These are phyloP conservation scores for Kwoniella shandongensis DNA, from an alignment of 768 basidiomycete genomes.

Conservation along the genomic window DNA sequence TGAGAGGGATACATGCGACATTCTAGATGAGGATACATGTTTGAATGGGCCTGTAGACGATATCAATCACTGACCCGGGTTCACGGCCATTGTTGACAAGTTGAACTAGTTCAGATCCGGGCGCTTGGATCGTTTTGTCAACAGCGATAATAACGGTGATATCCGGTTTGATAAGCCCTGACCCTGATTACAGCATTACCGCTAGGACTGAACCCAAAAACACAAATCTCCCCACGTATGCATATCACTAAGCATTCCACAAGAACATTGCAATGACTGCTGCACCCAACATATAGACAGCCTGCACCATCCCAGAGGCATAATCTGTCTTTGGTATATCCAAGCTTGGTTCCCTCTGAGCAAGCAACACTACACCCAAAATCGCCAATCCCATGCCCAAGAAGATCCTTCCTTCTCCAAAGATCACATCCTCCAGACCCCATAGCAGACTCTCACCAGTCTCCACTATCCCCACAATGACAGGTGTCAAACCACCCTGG, in stretches of 20 bases:
- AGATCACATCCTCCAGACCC: slow-evolving; percentile 38
- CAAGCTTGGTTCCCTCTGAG: slow-evolving; percentile 11
- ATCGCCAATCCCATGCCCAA: slow-evolving; percentile 28
- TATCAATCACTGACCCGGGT: too few relatives aligned
- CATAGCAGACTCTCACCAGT: slow-evolving; percentile 24
- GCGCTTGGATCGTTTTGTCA: too few relatives aligned
- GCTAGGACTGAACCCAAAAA: neutral
- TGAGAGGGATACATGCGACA: too few relatives aligned
- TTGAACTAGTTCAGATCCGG: too few relatives aligned
- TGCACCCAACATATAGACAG: slow-evolving; percentile 13
- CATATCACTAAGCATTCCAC: slow-evolving; percentile 20
- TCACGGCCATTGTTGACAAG: too few relatives aligned
- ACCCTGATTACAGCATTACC: neutral
- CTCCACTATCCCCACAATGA: slow-evolving; percentile 21
- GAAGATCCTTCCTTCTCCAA: slow-evolving; percentile 31
- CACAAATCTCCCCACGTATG: neutral
- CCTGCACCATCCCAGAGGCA: slow-evolving; percentile 10
- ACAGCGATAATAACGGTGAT: too few relatives aligned
- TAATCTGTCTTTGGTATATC: slow-evolving; percentile 18
- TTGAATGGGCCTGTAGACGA: too few relatives aligned
- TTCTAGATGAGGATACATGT: too few relatives aligned
- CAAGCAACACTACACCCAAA: slow-evolving; percentile 16
- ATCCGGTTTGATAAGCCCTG: too few relatives aligned
- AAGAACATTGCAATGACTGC: slow-evolving; percentile 22
- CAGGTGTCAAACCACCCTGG: slow-evolving; percentile 12